Evolutionary conservation across 2,329 filamentous ascomycete genomes (phyloP).

Genomic region (Penicillium italicum): DNA sequence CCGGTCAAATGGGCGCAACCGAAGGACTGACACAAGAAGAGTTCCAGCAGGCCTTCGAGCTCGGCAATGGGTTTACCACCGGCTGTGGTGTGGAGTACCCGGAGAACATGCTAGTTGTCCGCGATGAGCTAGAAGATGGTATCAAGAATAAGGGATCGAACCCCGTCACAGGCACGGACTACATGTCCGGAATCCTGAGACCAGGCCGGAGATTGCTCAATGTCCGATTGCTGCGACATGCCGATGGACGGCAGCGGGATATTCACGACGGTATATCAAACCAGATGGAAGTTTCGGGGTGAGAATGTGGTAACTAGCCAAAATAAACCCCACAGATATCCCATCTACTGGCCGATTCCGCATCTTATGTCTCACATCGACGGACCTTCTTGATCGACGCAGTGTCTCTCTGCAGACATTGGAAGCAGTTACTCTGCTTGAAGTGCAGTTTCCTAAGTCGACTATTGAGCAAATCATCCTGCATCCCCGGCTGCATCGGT

Average conservation of each 20-base stretch:
- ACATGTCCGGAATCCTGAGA: conserved; percentile 31
- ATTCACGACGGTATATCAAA: conserved; percentile 27
- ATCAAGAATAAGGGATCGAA: neutral
- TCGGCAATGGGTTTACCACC: conserved; percentile 36
- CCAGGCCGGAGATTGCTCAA: conserved; percentile 34
- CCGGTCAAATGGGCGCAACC: conserved; percentile 30
- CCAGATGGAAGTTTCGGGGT: neutral
- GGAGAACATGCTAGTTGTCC: conserved; percentile 27
- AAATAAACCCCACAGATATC: conserved; percentile 21
- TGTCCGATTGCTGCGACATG: conserved; percentile 31
- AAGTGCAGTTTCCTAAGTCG: conserved; percentile 23
- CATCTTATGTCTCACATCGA: conserved; percentile 33
- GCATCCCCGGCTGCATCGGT: conserved; percentile 25
- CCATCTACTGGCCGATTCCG: conserved; percentile 37
- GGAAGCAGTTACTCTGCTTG: conserved; percentile 15
- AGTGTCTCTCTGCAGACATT: conserved; percentile 28
- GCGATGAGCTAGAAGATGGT: conserved; percentile 3
- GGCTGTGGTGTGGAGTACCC: conserved; percentile 40
- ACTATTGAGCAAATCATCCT: conserved; percentile 34
- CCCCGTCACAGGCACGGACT: conserved; percentile 31
- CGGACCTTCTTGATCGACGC: conserved; percentile 30
- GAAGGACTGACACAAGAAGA: conserved; percentile 31
- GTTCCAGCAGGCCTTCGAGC: conserved; percentile 34
- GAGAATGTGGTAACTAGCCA: neutral
- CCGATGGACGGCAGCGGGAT: conserved; percentile 33